phyloP scores from a whole-genome alignment of 2,329 filamentous ascomycete species.

The Aureobasidium sp. region DNA sequence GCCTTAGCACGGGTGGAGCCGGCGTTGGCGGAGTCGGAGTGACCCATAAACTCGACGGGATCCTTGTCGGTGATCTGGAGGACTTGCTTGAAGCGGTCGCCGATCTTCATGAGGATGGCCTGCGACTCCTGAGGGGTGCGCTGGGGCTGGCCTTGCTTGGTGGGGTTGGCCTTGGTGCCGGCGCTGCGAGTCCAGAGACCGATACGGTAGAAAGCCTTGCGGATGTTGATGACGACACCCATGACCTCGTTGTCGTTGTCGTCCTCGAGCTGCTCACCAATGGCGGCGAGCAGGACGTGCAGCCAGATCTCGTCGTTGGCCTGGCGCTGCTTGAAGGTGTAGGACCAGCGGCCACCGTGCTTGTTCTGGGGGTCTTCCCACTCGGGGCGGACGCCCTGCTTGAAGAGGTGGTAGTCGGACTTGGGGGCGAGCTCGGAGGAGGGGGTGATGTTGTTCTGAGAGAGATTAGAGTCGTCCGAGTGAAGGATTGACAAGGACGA shows the following conservation, averaged over 20 bases:
- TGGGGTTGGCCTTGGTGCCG: slow-evolving; percentile 55
- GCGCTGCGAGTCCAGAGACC: slow-evolving; percentile 95
- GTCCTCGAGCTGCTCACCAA: slow-evolving; percentile 93
- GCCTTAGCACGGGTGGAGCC: slow-evolving; percentile 94
- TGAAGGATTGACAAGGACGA: neutral
- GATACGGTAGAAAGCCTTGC: slow-evolving; percentile 96
- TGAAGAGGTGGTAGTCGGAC: slow-evolving; percentile 99
- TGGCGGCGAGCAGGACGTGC: slow-evolving; percentile 90
- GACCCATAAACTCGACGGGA: slow-evolving; percentile 86
- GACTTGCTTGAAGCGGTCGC: slow-evolving; percentile 85
- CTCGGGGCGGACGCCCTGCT: slow-evolving; percentile 90
- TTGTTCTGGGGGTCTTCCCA: slow-evolving; percentile 99
- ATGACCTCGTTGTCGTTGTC: slow-evolving; percentile 95
- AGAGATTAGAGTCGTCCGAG: slow-evolving; percentile 9
- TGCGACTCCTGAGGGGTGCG: slow-evolving; percentile 73
- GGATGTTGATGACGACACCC: slow-evolving; percentile 98
- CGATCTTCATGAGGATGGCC: slow-evolving; percentile 76
- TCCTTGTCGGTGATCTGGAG: slow-evolving; percentile 71
- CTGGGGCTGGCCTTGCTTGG: slow-evolving; percentile 53
- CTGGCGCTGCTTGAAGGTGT: slow-evolving; percentile 92
- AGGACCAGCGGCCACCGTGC: slow-evolving; percentile 98
- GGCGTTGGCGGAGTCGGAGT: slow-evolving; percentile 86
- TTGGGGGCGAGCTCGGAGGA: slow-evolving; percentile 94
- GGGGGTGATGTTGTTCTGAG: slow-evolving; percentile 93
- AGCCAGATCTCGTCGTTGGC: slow-evolving; percentile 98